Base-by-base conservation (phyloP, 1,284 basidiomycete genomes). In the Tylopilus microsporus region DNA sequence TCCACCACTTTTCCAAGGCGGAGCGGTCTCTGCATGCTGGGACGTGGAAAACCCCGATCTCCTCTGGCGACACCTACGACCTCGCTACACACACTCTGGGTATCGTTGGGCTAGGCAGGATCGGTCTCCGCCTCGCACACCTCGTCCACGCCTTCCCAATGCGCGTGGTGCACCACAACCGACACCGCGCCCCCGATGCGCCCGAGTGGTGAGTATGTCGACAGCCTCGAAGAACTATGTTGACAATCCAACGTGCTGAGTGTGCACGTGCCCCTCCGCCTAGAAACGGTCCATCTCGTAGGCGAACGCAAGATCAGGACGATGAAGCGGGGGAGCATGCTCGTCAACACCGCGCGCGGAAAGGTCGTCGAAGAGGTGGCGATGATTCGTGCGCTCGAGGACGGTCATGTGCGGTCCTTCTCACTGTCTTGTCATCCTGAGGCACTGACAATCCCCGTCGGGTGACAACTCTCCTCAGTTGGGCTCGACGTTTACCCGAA, bases 401-500 rank as follows among this genome's bases (percentile, higher is more conserved):
- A 87, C 64, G 92, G 92, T n/a, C 89, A 91, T 70, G 89, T 90
- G 71, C 36, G 65, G 85, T 76, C 9, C 55, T 3, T 6, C 13
- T 13, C n/a, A 7, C 5, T 11, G 19, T 7, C 12, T 19, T 7
- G n/a, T 43, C 19, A 3, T 19, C n/a, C 8, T 32, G 39, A 39
- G 6, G 39, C 13, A 15, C 39, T 39, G 39, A 39, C 13, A 15
- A 15, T 25, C 6, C 13, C 12, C 13, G 4, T 8, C 8, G 10
- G 4, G 15, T 5, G 42, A 59, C 68, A 94, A 89, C 81, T 94
- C 60, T 84, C 81, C 53, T 86, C 86, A 3, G 89, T 91, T 21
- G 94, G 94, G 25, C 78, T 98, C 25, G 94, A 97, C 65, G 94
- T 96, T 36, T 97, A 83, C 76, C 91, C 92, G 5, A 80, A 93